These are phyloP conservation scores for Solanum sitiens DNA, from an alignment of 257 asterid genomes.

Conservation along the genomic window DNA sequence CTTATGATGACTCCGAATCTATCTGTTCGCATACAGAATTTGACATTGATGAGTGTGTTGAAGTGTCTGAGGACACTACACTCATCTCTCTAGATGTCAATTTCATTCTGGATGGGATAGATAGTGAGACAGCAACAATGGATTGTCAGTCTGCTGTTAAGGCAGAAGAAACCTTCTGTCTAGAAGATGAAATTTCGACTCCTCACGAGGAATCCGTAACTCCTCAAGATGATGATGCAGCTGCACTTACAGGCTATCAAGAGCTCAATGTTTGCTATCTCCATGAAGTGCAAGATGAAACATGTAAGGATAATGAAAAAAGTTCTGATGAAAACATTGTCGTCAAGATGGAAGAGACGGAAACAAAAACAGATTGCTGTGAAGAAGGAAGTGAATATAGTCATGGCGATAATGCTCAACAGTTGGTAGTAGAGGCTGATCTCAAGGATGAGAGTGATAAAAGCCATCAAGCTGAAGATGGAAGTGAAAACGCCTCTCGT, in stretches of 20 bases:
- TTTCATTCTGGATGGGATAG: not conserved
- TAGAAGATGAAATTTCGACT: not conserved
- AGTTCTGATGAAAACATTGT: not conserved
- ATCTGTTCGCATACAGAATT: slow-evolving; percentile 1
- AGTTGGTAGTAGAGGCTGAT: not conserved
- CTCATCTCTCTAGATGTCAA: not conserved
- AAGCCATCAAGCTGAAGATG: not conserved
- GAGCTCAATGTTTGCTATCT: not conserved
- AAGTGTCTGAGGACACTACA: not conserved
- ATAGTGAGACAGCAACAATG: not conserved
- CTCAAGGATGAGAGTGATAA: not conserved
- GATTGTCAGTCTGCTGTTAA: not conserved
- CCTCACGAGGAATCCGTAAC: not conserved
- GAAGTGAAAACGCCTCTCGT: not conserved
- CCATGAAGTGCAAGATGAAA: not conserved
- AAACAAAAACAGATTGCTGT: not conserved
- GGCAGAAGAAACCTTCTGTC: not conserved
- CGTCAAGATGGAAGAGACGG: not conserved
- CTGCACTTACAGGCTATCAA: not conserved
- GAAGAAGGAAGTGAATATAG: not conserved
- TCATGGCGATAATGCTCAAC: not conserved
- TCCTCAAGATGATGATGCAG: not conserved
- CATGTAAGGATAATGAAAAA: not conserved
- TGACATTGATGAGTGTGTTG: slow-evolving; percentile 5
- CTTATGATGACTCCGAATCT: not conserved